phyloP scores from a whole-genome alignment of 1,284 basidiomycete species.

The Microbotryum saponariae region DNA sequence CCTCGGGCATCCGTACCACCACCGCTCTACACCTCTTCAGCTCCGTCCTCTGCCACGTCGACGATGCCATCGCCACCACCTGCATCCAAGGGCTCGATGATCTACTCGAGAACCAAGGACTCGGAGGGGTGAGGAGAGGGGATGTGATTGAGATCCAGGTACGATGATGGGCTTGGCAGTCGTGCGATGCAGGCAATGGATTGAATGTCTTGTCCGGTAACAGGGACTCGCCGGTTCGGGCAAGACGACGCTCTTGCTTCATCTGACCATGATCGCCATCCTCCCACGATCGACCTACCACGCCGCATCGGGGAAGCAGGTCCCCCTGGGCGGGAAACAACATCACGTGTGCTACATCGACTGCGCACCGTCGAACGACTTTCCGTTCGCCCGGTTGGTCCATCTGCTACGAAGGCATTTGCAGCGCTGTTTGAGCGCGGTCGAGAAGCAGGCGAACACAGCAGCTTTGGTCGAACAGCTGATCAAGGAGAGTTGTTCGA shows the following conservation, averaged over 20 bases:
- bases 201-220: constrained; percentile 34
- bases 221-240: constrained; percentile 64
- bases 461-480: constrained; percentile 34
- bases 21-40: not conserved
- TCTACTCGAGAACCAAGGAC: no score
- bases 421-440: not conserved
- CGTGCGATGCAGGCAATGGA: no score
- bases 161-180: not conserved
- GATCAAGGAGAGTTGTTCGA: constrained; percentile 45
- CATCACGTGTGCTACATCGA: constrained; percentile 61
- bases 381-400: constrained; percentile 52
- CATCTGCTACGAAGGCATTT: constrained; percentile 48
- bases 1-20: not conserved
- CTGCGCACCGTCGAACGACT: constrained; percentile 51
- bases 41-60: not conserved
- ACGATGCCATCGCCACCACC: not conserved
- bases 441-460: not conserved
- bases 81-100: not conserved
- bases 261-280: constrained; percentile 56
- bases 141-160: not conserved
- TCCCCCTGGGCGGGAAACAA: constrained; percentile 51
- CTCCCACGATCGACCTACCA: constrained; percentile 45
- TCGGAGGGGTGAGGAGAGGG: not conserved
- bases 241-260: constrained; percentile 64
- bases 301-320: not conserved